These are phyloP conservation scores for Lepiota venenata DNA, from an alignment of 768 basidiomycete genomes.

Conservation along the genomic window DNA sequence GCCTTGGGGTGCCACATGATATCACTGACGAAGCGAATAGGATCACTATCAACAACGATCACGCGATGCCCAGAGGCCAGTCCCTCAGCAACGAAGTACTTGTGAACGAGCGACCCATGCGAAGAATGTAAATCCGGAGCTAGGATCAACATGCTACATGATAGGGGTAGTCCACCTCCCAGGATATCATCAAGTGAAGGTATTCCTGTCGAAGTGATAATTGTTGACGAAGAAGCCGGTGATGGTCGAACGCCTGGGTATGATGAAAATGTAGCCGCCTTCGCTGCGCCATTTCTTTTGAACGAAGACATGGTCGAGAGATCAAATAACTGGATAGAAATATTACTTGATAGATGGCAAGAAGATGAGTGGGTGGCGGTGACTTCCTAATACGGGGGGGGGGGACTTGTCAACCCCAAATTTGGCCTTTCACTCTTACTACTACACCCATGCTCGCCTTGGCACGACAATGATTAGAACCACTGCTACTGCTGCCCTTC, in stretches of 20 bases:
- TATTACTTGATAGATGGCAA: background rate
- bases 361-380: background rate
- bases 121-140: slow-evolving; percentile 87
- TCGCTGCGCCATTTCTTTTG: slow-evolving; percentile 58
- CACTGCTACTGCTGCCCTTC: background rate
- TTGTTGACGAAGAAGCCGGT: slow-evolving; percentile 50
- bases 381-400: background rate
- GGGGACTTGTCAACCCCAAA: no score
- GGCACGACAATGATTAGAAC: background rate
- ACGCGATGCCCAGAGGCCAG: slow-evolving; percentile 68
- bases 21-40: slow-evolving; percentile 55
- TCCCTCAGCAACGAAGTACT: slow-evolving; percentile 90
- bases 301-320: slow-evolving; percentile 65
- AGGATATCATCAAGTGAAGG: slow-evolving; percentile 94
- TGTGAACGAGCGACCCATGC: slow-evolving; percentile 80
- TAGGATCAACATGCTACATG: slow-evolving; percentile 66
- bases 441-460: background rate
- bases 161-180: slow-evolving; percentile 86
- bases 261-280: slow-evolving; percentile 29
- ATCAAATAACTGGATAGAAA: background rate
- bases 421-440: background rate
- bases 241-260: slow-evolving; percentile 56
- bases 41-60: slow-evolving; percentile 60
- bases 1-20: slow-evolving; percentile 75
- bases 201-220: slow-evolving; percentile 80